A percentile compares a stretch with the other conserved stretches of the same genome.
Evolutionary conservation across 1,284 basidiomycete species (phyloP).

Genomic region (Naganishia albida): DNA sequence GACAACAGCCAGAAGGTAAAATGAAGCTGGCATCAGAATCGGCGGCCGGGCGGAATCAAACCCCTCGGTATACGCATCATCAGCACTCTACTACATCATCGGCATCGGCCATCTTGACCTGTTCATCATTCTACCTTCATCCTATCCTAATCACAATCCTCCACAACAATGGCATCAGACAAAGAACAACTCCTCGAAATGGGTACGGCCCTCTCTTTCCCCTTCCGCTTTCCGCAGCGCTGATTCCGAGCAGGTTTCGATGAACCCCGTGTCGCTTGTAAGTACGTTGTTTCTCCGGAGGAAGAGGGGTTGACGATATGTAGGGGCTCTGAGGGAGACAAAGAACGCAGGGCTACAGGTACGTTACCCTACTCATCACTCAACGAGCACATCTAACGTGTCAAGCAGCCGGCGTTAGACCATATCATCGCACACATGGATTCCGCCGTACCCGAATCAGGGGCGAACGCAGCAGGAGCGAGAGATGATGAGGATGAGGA

Average conservation of each 20-base stretch:
- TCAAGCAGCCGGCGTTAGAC: slow-evolving; percentile 87
- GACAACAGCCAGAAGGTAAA: too few species aligned
- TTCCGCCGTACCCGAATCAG: slow-evolving; percentile 63
- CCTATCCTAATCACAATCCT: not conserved
- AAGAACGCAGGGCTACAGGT: slow-evolving; percentile 66
- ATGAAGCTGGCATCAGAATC: not conserved
- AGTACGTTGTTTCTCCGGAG: slow-evolving; percentile 44
- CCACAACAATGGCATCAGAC: slow-evolving; percentile 58
- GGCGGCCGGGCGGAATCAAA: slow-evolving; percentile 1
- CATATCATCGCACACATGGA: slow-evolving; percentile 76
- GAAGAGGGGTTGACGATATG: not conserved
- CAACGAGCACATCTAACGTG: too few species aligned
- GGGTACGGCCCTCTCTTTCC: slow-evolving; percentile 51
- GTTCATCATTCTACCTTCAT: too few species aligned
- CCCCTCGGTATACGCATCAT: not conserved
- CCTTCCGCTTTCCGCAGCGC: too few species aligned
- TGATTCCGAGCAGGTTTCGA: slow-evolving; percentile 61
- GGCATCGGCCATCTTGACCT: not conserved
- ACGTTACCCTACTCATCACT: slow-evolving; percentile 24
- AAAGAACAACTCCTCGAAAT: slow-evolving; percentile 77
- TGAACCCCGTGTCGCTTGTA: slow-evolving; percentile 76
- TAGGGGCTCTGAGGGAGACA: slow-evolving; percentile 83
- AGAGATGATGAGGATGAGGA: slow-evolving; percentile 71
- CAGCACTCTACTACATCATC: not conserved
- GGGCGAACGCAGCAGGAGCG: slow-evolving; percentile 29